These are phyloP conservation scores for Basipetospora sp. DNA, from an alignment of 2,329 filamentous ascomycete genomes.

Conservation along the genomic window DNA sequence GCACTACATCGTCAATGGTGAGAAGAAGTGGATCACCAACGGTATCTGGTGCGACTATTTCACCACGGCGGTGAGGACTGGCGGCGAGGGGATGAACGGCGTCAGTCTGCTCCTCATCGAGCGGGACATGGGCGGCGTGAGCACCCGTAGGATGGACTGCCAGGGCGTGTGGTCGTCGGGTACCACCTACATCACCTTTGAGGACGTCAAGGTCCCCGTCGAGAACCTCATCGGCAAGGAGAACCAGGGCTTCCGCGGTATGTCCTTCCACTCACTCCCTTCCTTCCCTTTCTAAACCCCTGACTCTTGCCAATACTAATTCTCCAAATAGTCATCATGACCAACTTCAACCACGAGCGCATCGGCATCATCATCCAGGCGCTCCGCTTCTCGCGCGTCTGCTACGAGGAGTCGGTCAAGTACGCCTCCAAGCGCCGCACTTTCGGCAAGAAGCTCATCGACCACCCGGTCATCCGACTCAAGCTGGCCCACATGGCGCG, in stretches of 20 bases:
- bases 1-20: conserved; percentile 97
- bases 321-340: conserved; percentile 64
- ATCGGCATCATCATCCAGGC: conserved; percentile 98
- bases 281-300: background rate
- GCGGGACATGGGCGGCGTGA: conserved; percentile 68
- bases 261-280: background rate
- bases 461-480: conserved; percentile 92
- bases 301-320: conserved; percentile 8
- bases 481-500: conserved; percentile 97
- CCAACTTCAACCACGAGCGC: conserved; percentile 98
- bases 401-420: conserved; percentile 90
- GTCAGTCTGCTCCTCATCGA: conserved; percentile 85
- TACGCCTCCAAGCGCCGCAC: conserved; percentile 95
- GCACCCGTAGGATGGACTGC: conserved; percentile 92
- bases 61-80: conserved; percentile 87
- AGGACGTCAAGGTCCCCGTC: conserved; percentile 98
- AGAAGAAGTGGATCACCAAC: conserved; percentile 99
- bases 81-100: conserved; percentile 79
- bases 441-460: conserved; percentile 90
- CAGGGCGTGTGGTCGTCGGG: conserved; percentile 92
- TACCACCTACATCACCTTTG: conserved; percentile 94
- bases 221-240: conserved; percentile 96
- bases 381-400: conserved; percentile 86
- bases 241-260: conserved; percentile 79
- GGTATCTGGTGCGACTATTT: conserved; percentile 96